Evolutionary conservation across 495 filamentous ascomycete genomes (phyloP).

Genomic region (Eremomyces bilateralis): DNA sequence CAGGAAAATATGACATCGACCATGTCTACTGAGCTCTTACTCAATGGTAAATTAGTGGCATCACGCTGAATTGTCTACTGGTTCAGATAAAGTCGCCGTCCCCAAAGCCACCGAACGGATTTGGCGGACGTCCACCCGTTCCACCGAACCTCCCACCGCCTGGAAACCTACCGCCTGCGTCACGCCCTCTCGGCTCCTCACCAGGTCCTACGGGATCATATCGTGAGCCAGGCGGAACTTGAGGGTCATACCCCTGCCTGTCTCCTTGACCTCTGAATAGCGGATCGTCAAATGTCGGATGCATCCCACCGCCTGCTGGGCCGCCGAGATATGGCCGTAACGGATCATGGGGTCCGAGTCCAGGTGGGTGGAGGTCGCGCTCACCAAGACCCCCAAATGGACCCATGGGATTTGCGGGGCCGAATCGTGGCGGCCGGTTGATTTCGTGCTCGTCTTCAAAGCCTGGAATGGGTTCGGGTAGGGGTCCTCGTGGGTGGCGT

Average conservation of each 20-base stretch:
- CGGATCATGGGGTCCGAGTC: conserved; percentile 69
- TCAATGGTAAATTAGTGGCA: no score
- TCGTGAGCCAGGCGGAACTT: conserved; percentile 37
- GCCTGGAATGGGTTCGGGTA: conserved; percentile 67
- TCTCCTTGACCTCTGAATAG: conserved; percentile 47
- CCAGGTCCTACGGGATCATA: conserved; percentile 79
- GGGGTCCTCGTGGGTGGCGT: conserved; percentile 42
- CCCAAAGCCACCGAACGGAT: conserved; percentile 43
- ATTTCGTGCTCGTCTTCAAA: conserved; percentile 93
- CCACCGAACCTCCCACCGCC: conserved; percentile 21
- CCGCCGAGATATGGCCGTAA: conserved; percentile 33
- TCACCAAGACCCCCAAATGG: conserved; percentile 46
- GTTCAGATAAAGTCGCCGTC: conserved; percentile 45
- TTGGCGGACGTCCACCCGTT: conserved; percentile 19
- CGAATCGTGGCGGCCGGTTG: conserved; percentile 35
- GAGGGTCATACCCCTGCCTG: conserved; percentile 26
- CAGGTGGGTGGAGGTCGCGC: conserved; percentile 70
- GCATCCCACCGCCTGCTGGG: conserved; percentile 57
- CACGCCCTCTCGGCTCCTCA: conserved; percentile 28
- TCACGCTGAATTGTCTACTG: no score
- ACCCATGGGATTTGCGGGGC: conserved; percentile 19
- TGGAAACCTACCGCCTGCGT: no score
- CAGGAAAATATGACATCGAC: no score
- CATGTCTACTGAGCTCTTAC: no score
- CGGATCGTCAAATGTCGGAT: conserved; percentile 87